A percentile compares a stretch with the other conserved stretches of the same genome.
Evolutionary conservation across 495 filamentous ascomycete genomes (phyloP).

Genomic region (Aspergillus olivimuriae): DNA sequence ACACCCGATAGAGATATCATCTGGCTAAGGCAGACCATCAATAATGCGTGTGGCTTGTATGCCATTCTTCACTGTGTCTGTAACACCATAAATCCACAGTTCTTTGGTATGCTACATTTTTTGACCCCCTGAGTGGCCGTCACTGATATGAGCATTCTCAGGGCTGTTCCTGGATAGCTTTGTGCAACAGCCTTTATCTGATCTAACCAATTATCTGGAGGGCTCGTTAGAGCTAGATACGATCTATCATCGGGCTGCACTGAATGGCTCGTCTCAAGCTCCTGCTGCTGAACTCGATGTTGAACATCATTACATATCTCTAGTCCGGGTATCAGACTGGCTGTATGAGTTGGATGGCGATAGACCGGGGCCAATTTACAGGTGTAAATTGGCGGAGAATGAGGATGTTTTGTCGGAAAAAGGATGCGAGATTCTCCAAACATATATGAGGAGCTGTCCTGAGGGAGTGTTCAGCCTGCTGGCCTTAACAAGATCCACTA

Average conservation of each 20-base stretch:
- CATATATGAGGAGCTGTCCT: too few relatives aligned
- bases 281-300: slow-evolving; percentile 1
- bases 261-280: slow-evolving; percentile 1
- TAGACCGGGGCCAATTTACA: too few relatives aligned
- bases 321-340: background rate
- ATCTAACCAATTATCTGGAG: background rate
- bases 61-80: slow-evolving; percentile 3
- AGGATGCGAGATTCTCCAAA: too few relatives aligned
- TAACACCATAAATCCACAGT: background rate
- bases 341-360: slow-evolving; percentile 4
- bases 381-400: too few relatives aligned
- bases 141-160: background rate
- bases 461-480: too few relatives aligned
- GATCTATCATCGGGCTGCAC: background rate
- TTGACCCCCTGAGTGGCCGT: background rate
- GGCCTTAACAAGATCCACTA: too few relatives aligned
- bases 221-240: background rate
- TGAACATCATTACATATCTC: slow-evolving; percentile 4
- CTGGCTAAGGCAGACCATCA: slow-evolving; percentile 1
- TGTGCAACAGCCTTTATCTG: background rate
- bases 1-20: background rate
- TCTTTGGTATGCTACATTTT: slow-evolving; percentile 1
- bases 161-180: background rate
- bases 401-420: too few relatives aligned
- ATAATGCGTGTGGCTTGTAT: slow-evolving; percentile 3